Evolutionary conservation across 768 basidiomycete genomes (phyloP).

Genomic region (Tulasnella sp.): DNA sequence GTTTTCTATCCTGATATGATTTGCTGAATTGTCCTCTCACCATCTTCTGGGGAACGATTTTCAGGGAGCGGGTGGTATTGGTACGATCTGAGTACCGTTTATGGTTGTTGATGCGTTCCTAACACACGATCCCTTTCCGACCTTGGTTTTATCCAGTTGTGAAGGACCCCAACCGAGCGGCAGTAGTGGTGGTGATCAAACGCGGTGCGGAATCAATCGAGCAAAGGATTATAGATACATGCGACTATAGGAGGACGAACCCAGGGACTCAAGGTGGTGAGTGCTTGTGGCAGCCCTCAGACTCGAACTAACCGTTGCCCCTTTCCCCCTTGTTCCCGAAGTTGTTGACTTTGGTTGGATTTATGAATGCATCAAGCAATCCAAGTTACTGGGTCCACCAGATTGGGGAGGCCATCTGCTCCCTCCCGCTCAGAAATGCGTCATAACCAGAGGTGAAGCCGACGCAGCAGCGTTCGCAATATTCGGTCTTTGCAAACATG

Average conservation of each 20-base stretch:
- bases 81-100: background rate
- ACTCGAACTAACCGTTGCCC: background rate
- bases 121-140: background rate
- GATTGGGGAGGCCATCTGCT: background rate
- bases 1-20: no score
- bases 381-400: background rate
- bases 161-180: background rate
- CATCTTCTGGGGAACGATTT: no score
- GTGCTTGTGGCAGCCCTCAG: background rate
- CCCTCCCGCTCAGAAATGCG: background rate
- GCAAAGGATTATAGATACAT: background rate
- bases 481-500: background rate
- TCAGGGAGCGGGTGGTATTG: background rate
- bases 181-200: background rate
- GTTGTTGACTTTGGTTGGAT: background rate
- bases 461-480: background rate
- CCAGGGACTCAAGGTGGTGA: background rate
- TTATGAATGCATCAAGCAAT: background rate
- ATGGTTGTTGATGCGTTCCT: background rate
- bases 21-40: no score
- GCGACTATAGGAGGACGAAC: background rate
- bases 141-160: background rate
- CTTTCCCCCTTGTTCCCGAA: background rate
- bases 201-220: background rate
- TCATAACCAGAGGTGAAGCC: background rate